Evolutionary conservation across 345 rosid genomes (phyloP).

Genomic region (Linum trigynum): DNA sequence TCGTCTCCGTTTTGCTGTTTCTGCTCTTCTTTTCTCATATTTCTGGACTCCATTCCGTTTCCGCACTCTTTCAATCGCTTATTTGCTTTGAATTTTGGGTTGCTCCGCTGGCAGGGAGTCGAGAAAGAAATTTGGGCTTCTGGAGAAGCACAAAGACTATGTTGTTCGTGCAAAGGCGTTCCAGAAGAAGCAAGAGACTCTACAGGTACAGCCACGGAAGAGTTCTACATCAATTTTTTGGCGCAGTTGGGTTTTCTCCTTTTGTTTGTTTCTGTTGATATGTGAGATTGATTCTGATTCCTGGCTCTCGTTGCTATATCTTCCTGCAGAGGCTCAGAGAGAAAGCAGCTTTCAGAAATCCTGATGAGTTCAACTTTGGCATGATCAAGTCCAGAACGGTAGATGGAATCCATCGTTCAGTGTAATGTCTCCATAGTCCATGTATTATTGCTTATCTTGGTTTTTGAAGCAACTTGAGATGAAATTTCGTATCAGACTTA

Average conservation of each 20-base stretch:
- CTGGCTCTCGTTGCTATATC: neutral
- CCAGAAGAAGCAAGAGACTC: slow-evolving; percentile 58
- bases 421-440: slow-evolving; percentile 31
- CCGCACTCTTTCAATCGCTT: neutral
- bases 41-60: neutral
- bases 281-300: neutral
- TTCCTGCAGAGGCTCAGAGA: slow-evolving; percentile 51
- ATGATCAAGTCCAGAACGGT: slow-evolving; percentile 61
- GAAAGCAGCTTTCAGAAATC: slow-evolving; percentile 81
- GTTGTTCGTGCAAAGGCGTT: slow-evolving; percentile 57
- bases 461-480: neutral
- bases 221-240: neutral
- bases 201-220: slow-evolving; percentile 26
- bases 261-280: neutral
- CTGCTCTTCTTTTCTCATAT: neutral
- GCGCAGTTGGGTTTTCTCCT: neutral
- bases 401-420: slow-evolving; percentile 49
- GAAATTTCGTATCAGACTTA: too few relatives aligned
- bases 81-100: neutral
- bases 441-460: neutral
- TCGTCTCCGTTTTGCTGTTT: neutral
- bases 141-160: slow-evolving; percentile 94
- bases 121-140: slow-evolving; percentile 68
- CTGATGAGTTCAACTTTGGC: slow-evolving; percentile 73
- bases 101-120: slow-evolving; percentile 30